These are phyloP conservation scores for Neopestalotiopsis clavispora DNA, from an alignment of 2,329 filamentous ascomycete genomes.

Conservation along the genomic window DNA sequence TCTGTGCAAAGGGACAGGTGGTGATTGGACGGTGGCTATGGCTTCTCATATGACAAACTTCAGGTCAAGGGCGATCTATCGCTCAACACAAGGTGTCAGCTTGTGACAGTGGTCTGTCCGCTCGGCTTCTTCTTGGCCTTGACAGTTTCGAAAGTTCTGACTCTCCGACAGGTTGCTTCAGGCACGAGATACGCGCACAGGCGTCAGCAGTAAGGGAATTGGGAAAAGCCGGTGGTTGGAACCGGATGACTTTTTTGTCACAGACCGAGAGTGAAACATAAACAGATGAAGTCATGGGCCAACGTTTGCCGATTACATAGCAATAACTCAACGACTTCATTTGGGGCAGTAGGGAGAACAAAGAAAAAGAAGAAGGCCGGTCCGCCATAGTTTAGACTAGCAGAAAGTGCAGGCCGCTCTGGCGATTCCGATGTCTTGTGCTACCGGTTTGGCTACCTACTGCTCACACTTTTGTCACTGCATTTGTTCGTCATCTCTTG, in stretches of 20 bases:
- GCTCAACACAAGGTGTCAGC: not conserved
- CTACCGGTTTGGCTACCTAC: not conserved
- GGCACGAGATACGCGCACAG: not conserved
- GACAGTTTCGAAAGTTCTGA: conserved; percentile 5
- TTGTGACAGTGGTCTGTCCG: conserved; percentile 9
- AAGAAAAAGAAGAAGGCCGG: not conserved
- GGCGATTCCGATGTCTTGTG: conserved; percentile 6
- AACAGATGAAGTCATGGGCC: conserved; percentile 13
- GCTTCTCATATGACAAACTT: conserved; percentile 1
- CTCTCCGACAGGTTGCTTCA: conserved; percentile 5
- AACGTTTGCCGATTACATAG: not conserved
- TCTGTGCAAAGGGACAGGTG: conserved; percentile 6
- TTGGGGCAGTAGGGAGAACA: not conserved
- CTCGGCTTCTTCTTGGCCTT: not conserved
- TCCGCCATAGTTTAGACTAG: conserved; percentile 7
- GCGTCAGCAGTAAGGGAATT: not conserved
- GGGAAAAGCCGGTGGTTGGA: conserved; percentile 8
- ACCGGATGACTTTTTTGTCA: not conserved
- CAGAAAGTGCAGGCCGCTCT: conserved; percentile 3
- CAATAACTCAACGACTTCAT: not conserved
- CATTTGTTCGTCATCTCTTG: not conserved
- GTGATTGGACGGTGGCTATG: conserved; percentile 7
- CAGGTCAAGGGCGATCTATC: not conserved
- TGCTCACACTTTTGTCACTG: no score
- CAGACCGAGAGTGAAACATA: conserved; percentile 11